Evolutionary conservation across 495 filamentous ascomycete genomes (phyloP).

Genomic region (Usnea hakonensis): DNA sequence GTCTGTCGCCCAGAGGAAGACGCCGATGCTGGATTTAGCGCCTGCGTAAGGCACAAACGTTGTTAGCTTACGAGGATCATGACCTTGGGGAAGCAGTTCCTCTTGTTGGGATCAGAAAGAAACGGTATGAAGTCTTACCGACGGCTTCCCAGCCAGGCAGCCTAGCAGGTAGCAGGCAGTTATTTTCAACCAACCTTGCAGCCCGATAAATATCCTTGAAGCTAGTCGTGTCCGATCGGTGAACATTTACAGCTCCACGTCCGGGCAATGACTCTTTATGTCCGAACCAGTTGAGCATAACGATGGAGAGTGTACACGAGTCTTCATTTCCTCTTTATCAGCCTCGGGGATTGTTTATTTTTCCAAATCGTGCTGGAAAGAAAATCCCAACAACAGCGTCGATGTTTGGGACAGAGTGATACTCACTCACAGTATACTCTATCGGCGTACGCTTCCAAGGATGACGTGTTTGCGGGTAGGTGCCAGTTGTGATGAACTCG

Average conservation of each 20-base stretch:
- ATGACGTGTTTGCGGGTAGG: neutral
- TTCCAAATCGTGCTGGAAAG: neutral
- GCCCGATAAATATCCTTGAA: neutral
- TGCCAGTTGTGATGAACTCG: neutral
- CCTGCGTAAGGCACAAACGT: neutral
- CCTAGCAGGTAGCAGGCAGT: neutral
- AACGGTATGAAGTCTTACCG: conserved; percentile 1
- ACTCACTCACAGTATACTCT: conserved; percentile 8
- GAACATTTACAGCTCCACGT: neutral
- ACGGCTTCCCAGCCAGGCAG: conserved; percentile 3
- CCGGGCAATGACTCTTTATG: neutral
- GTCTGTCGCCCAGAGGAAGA: conserved; percentile 7
- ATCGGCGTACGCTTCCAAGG: neutral
- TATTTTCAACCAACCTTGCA: neutral
- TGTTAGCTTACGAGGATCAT: neutral
- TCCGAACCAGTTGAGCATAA: neutral
- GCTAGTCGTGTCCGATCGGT: neutral
- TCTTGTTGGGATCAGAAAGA: neutral
- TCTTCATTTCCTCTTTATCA: neutral
- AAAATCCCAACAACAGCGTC: neutral
- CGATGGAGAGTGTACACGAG: conserved; percentile 8
- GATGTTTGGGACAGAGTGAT: neutral
- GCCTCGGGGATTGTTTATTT: neutral
- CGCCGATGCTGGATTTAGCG: neutral
- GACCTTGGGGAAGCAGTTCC: neutral